These are phyloP conservation scores for Nigrograna mackinnonii DNA, from an alignment of 2,329 filamentous ascomycete species.

Conservation along the genomic window DNA sequence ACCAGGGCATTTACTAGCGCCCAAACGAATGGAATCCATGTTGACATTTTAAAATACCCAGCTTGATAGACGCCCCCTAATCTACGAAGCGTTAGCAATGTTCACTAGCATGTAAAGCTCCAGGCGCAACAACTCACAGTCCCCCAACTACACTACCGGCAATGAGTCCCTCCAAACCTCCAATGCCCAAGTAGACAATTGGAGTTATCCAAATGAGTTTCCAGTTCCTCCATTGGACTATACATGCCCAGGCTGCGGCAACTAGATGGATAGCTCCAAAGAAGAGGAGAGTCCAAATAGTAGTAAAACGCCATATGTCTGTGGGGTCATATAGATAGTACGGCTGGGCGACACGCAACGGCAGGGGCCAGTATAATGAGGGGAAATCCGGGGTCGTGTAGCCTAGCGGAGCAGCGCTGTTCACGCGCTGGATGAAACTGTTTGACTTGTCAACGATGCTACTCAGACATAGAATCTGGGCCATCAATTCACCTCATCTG, in stretches of 20 bases:
- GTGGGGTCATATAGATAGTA: constrained; percentile 71
- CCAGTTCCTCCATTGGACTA: constrained; percentile 66
- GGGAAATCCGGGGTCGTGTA: constrained; percentile 77
- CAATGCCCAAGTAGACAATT: constrained; percentile 70
- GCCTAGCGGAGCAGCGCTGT: constrained; percentile 54
- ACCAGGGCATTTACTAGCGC: constrained; percentile 81
- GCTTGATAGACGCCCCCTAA: constrained; percentile 79
- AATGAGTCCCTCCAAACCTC: constrained; percentile 75
- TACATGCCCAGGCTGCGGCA: constrained; percentile 71
- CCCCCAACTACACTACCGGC: constrained; percentile 81
- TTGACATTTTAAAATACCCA: constrained; percentile 88
- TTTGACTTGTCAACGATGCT: too few relatives aligned
- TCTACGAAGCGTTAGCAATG: constrained; percentile 47
- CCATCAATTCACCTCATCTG: constrained; percentile 38
- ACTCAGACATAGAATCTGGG: too few relatives aligned
- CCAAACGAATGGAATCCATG: constrained; percentile 92
- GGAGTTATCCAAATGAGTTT: constrained; percentile 71
- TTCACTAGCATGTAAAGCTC: not conserved
- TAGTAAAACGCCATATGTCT: constrained; percentile 86
- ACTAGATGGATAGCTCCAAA: constrained; percentile 75
- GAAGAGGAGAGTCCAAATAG: constrained; percentile 83
- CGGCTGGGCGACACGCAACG: constrained; percentile 58
- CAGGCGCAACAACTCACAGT: constrained; percentile 60
- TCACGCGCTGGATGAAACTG: constrained; percentile 50
- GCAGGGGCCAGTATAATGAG: constrained; percentile 76